Evolutionary conservation across 495 filamentous ascomycete genomes (phyloP).

Genomic region (Sphaerosporella brunnea): DNA sequence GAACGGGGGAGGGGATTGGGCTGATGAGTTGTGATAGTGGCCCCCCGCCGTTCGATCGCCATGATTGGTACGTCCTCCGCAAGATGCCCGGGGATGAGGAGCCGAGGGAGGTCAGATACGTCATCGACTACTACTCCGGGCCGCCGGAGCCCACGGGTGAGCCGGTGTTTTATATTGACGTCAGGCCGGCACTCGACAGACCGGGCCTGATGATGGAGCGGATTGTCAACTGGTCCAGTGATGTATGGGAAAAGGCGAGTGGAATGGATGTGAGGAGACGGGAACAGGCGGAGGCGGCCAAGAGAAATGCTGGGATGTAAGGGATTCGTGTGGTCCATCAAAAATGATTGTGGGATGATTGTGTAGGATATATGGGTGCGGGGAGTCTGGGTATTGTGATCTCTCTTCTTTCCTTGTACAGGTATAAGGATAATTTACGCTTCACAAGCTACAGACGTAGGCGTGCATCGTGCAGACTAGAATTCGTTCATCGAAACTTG

Average conservation of each 20-base stretch:
- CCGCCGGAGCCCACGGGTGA: constrained; percentile 75
- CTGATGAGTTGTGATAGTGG: constrained; percentile 31
- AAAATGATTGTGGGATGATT: neutral
- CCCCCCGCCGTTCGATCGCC: constrained; percentile 86
- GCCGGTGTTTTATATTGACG: constrained; percentile 91
- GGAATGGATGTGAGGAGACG: constrained; percentile 43
- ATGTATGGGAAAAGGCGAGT: constrained; percentile 82
- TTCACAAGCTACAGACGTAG: no score
- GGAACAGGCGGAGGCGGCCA: constrained; percentile 18
- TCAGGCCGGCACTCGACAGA: constrained; percentile 78
- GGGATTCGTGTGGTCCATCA: neutral
- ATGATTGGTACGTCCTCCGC: constrained; percentile 87
- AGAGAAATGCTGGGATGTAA: constrained; percentile 5
- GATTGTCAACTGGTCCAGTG: constrained; percentile 72
- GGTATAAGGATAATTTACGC: no score
- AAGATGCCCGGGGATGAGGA: constrained; percentile 35
- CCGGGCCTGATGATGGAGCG: constrained; percentile 68
- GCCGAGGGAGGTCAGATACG: constrained; percentile 62
- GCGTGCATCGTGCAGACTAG: no score
- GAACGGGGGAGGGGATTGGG: neutral
- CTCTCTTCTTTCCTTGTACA: no score
- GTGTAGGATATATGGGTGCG: neutral
- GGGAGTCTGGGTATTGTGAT: no score
- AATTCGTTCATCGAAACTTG: neutral
- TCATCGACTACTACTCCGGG: constrained; percentile 94